These are phyloP conservation scores for Entomortierella lignicola DNA, from an alignment of 192 early-diverging fungal genomes.

Conservation along the genomic window DNA sequence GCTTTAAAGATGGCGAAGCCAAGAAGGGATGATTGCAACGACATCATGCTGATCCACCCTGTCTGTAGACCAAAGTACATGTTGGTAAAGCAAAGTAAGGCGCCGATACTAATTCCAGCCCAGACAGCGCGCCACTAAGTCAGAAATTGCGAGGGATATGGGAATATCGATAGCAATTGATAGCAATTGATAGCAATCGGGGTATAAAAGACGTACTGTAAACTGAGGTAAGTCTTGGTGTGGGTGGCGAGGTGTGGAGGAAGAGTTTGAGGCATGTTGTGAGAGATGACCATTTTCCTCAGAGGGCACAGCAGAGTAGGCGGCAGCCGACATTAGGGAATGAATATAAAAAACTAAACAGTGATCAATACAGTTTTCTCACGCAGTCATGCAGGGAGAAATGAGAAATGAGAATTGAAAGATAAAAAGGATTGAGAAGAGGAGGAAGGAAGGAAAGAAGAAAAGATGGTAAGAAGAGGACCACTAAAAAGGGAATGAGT, in stretches of 20 bases:
- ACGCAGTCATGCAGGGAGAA: too few relatives aligned
- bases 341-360: too few relatives aligned
- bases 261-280: not conserved
- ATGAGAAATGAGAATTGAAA: not conserved
- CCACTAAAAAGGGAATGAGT: not conserved
- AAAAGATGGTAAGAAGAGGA: not conserved
- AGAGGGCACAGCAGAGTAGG: conserved; percentile 40
- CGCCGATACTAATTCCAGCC: conserved; percentile 75
- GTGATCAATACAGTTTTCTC: too few relatives aligned
- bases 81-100: conserved; percentile 84
- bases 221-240: conserved; percentile 45
- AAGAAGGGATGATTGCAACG: conserved; percentile 75
- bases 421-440: conserved; percentile 4
- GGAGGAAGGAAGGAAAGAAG: not conserved
- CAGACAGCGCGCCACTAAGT: conserved; percentile 61
- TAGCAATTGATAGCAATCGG: not conserved
- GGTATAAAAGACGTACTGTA: conserved; percentile 25
- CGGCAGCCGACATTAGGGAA: conserved; percentile 13
- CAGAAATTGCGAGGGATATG: not conserved
- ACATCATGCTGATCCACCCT: conserved; percentile 86
- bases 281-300: conserved; percentile 8
- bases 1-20: conserved; percentile 85
- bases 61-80: conserved; percentile 91
- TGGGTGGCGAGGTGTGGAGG: not conserved
- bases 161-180: too few relatives aligned